A percentile compares a stretch with the other conserved stretches of the same genome.
phyloP scores from a whole-genome alignment of 1,284 basidiomycete genomes.

The Agaricales sp. region DNA sequence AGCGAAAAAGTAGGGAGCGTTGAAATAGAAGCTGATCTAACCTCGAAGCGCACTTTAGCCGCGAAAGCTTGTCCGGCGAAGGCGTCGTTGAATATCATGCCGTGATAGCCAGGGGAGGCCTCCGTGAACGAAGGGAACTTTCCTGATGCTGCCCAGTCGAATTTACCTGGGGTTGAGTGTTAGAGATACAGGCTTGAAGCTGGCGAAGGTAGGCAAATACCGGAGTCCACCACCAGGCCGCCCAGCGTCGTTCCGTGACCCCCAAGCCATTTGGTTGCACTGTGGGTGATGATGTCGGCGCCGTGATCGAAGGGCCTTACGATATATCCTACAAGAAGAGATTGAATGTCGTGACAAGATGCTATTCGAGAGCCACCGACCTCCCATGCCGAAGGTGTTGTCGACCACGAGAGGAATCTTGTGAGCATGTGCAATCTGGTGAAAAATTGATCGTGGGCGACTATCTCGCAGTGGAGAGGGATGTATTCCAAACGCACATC shows the following conservation, averaged over 20 bases:
- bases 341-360: not conserved
- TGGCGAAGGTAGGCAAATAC: not conserved
- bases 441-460: conserved; percentile 31
- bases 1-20: no score
- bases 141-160: conserved; percentile 46
- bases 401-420: conserved; percentile 58
- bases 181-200: not conserved
- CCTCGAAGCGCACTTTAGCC: conserved; percentile 34
- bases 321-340: conserved; percentile 23
- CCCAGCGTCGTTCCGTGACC: conserved; percentile 74
- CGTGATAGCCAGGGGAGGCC: conserved; percentile 53
- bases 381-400: conserved; percentile 68
- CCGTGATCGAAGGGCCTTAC: conserved; percentile 56
- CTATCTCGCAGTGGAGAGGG: not conserved
- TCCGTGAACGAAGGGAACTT: conserved; percentile 52
- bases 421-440: conserved; percentile 39
- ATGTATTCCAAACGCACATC: not conserved
- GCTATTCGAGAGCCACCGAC: conserved; percentile 12
- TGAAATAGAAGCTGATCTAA: conserved; percentile 14
- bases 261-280: conserved; percentile 73
- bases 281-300: conserved; percentile 62
- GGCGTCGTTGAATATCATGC: conserved; percentile 38
- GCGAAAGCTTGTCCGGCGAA: conserved; percentile 45
- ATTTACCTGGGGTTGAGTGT: conserved; percentile 29
- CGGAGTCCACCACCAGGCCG: conserved; percentile 46